phyloP scores from a whole-genome alignment of 768 basidiomycete species.

The Amanita rimosa region DNA sequence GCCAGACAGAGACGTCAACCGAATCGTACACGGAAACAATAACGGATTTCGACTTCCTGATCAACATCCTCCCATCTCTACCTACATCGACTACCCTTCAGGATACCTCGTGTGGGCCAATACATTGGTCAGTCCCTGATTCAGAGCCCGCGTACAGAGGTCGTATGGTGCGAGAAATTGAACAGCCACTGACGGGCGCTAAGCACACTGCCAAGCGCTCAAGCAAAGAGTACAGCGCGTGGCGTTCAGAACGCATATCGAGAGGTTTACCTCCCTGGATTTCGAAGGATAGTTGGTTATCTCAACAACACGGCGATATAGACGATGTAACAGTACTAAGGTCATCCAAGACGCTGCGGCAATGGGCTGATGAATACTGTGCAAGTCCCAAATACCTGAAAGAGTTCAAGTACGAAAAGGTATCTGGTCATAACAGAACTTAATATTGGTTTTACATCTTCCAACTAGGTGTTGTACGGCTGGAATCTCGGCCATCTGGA shows the following conservation, averaged over 20 bases:
- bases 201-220: conserved; percentile 27
- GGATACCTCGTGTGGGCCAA: conserved; percentile 23
- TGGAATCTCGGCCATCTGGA: conserved; percentile 36
- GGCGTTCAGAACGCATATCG: conserved; percentile 23
- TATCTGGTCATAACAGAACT: conserved; percentile 13
- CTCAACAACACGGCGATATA: background rate
- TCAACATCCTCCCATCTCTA: conserved; percentile 30
- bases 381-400: conserved; percentile 59
- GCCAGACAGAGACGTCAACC: conserved; percentile 20
- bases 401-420: conserved; percentile 70
- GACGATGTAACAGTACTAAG: conserved; percentile 16
- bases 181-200: conserved; percentile 16
- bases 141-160: conserved; percentile 56
- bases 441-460: background rate
- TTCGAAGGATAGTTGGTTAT: background rate
- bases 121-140: conserved; percentile 56
- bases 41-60: conserved; percentile 59
- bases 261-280: conserved; percentile 39
- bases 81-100: conserved; percentile 14
- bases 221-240: conserved; percentile 24
- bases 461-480: conserved; percentile 28
- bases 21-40: conserved; percentile 51
- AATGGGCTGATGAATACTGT: conserved; percentile 83
- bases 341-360: conserved; percentile 51
- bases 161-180: conserved; percentile 46